Evolutionary conservation across 495 filamentous ascomycete species (phyloP), one percentile per base, ranked within the genome.

Genomic region (Podospora anserina): DNA sequence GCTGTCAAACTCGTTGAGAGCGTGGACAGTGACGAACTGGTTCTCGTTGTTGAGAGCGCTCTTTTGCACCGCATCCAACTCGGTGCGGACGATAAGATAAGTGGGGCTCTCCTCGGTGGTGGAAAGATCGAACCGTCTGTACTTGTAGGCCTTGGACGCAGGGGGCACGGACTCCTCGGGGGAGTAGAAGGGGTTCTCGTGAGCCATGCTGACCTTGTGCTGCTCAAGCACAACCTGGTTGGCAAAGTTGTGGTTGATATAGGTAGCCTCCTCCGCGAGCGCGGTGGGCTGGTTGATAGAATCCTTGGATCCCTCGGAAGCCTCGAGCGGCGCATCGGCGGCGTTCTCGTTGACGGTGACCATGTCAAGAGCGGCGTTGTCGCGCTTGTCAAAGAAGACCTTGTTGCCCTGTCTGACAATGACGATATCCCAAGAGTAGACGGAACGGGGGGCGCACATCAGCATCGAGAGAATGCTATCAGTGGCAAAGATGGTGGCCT

Each of bases 221-320:
- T 82, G 84, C 66, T 99, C 95, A 70, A 88, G 79, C 68, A 98
- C 92, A 63, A 92, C 92, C 85, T 98, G 95, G 79, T 95, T 90
- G 53, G 92, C 90, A 76, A 99, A 98, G 83, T 97, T 96, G 86
- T 98, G 94, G 86, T 98, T 99, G 89, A 99, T 99, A 83, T 96
- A 94, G 30, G 95, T 99, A 28, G 95, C 95, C 80, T 99, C 95
- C 78, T 97, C 89, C 70, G 94, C 93, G 23, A 99, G 87, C 30
- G 95, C 92, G 59, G 83, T 82, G 16, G 95, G 95, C 68, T 91
- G 92, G 85, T 99, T 99, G 80, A 99, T 92, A 64, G 87, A 81
- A 70, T 99, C 95, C 80, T 96, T 96, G 83, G 94, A 96, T 74
- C 93, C 89, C 74, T 99, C 95, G 44, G 92, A 88, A 19, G 90